These are phyloP conservation scores for Patellaria atrata DNA, from an alignment of 495 filamentous ascomycete species.

Conservation along the genomic window DNA sequence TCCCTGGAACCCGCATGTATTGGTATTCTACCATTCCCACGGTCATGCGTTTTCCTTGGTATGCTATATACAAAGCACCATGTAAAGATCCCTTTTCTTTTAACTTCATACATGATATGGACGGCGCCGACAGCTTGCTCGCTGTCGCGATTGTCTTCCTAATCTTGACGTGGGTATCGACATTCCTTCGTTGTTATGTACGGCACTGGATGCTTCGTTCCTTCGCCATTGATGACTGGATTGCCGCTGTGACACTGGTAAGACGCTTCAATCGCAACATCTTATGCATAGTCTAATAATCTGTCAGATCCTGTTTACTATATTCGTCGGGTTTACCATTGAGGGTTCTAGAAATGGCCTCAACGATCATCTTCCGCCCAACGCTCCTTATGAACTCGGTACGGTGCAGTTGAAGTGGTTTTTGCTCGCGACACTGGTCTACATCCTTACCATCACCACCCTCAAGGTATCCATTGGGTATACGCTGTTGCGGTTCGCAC, in stretches of 20 bases:
- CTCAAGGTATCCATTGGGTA: conserved; percentile 14
- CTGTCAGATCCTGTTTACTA: background rate
- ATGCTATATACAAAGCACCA: no score
- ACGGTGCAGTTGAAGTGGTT: conserved; percentile 14
- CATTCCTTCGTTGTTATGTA: conserved; percentile 9
- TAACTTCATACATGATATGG: no score
- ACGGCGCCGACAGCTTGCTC: no score
- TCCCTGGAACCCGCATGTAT: no score
- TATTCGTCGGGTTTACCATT: conserved; percentile 1
- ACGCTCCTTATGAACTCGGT: conserved; percentile 3
- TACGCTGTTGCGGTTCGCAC: conserved; percentile 15
- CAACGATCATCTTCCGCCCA: conserved; percentile 3
- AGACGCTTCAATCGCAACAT: no score
- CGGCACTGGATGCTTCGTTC: conserved; percentile 10
- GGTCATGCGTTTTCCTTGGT: no score
- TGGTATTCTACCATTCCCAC: no score
- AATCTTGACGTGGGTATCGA: conserved; percentile 3
- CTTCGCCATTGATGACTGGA: conserved; percentile 12
- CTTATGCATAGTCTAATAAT: background rate
- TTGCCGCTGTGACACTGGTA: conserved; percentile 8
- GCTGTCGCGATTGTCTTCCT: conserved; percentile 10
- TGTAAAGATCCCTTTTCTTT: no score
- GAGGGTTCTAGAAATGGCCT: conserved; percentile 9
- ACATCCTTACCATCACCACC: conserved; percentile 6
- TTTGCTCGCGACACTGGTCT: no score